Evolutionary conservation across 129 eudicot species (phyloP).

Genomic region (Escallonia rubra): DNA sequence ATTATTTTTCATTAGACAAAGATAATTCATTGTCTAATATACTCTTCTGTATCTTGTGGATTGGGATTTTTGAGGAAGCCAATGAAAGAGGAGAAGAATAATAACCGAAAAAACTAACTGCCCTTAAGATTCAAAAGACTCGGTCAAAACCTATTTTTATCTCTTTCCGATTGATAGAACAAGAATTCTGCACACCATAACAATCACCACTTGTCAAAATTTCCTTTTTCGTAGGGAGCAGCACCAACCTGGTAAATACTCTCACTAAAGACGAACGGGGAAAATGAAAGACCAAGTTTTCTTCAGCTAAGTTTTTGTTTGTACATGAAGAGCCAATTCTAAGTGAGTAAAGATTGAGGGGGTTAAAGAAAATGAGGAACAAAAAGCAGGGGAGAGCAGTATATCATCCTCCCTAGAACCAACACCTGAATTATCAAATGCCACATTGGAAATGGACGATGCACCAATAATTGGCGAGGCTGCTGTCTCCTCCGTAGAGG

Average conservation of each 20-base stretch:
- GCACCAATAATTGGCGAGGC: neutral
- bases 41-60: neutral
- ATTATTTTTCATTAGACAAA: no score
- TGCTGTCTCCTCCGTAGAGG: neutral
- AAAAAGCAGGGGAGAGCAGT: slow-evolving; percentile 22
- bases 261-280: no score
- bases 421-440: slow-evolving; percentile 1
- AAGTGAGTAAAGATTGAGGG: slow-evolving; percentile 31
- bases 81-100: neutral
- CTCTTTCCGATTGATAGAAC: neutral
- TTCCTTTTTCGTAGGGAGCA: slow-evolving; percentile 12
- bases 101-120: neutral
- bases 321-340: slow-evolving; percentile 1
- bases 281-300: neutral
- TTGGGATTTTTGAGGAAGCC: neutral
- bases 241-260: neutral
- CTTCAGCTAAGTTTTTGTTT: neutral
- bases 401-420: slow-evolving; percentile 27
- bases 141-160: neutral
- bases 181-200: neutral
- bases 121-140: neutral
- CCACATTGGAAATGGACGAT: slow-evolving; percentile 13
- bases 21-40: no score
- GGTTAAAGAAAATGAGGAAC: slow-evolving; percentile 16
- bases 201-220: slow-evolving; percentile 19